Conservation (phyloP, 2,329 filamentous ascomycete genomes). For the Ceratocystis smalleyi region DNA sequence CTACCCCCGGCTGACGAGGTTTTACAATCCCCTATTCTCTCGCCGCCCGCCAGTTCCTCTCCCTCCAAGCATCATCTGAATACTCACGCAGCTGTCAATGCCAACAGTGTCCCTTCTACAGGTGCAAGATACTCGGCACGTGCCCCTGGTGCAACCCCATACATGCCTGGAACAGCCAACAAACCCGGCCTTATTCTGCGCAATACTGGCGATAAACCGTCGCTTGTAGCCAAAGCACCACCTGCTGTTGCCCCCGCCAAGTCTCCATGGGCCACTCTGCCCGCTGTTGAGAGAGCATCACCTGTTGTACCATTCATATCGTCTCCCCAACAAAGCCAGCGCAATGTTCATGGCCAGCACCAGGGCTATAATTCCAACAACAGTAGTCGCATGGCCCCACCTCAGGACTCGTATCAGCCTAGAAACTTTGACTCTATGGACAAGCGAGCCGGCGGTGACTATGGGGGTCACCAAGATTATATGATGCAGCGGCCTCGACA, state of each 20-base stretch:
- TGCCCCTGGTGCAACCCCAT: background rate
- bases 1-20: conserved; percentile 42
- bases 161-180: background rate
- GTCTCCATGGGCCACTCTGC: conserved; percentile 80
- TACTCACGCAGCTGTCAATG: conserved; percentile 24
- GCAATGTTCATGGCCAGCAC: conserved; percentile 20
- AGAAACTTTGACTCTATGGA: conserved; percentile 12
- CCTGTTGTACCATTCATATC: conserved; percentile 34
- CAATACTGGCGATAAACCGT: conserved; percentile 50
- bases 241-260: conserved; percentile 56
- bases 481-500: conserved; percentile 12
- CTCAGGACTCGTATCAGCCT: conserved; percentile 4
- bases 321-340: conserved; percentile 21
- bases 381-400: background rate
- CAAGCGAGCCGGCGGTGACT: conserved; percentile 7
- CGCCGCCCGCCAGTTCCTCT: background rate
- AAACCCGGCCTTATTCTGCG: conserved; percentile 51
- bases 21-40: conserved; percentile 18
- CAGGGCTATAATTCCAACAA: background rate
- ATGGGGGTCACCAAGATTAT: background rate
- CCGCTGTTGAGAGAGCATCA: conserved; percentile 67
- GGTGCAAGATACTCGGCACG: background rate
- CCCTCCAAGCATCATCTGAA: conserved; percentile 24
- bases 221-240: conserved; percentile 56
- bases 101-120: conserved; percentile 17